Conservation (phyloP, 352 stramenopile species). For the Phytophthora fragariaefolia region DNA sequence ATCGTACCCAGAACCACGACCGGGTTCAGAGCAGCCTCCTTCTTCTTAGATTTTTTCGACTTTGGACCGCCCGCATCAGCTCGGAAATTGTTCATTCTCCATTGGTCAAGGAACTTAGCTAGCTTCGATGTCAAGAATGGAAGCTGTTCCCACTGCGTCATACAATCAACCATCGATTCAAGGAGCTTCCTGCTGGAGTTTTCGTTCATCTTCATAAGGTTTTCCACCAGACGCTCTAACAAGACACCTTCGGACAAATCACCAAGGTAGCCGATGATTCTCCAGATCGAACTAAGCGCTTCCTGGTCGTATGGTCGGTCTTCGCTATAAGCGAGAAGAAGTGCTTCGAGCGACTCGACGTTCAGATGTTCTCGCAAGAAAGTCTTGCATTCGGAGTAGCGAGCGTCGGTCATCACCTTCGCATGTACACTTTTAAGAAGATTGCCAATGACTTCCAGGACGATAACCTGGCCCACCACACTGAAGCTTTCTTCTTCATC, state of each 20-base stretch:
- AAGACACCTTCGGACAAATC: conserved; percentile 65
- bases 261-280: conserved; percentile 72
- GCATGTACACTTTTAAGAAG: conserved; percentile 76
- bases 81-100: conserved; percentile 57
- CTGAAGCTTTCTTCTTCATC: conserved; percentile 77
- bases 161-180: conserved; percentile 82
- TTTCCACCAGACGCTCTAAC: conserved; percentile 64
- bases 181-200: conserved; percentile 75
- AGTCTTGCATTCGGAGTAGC: conserved; percentile 76
- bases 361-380: conserved; percentile 78
- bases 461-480: conserved; percentile 70
- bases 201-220: conserved; percentile 79
- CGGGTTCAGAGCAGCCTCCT: conserved; percentile 47
- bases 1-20: conserved; percentile 67
- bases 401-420: conserved; percentile 73
- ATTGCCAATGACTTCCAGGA: conserved; percentile 76
- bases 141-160: conserved; percentile 79
- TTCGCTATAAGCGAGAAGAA: conserved; percentile 72
- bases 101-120: conserved; percentile 62
- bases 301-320: conserved; percentile 68
- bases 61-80: conserved; percentile 27
- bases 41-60: conserved; percentile 47
- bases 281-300: conserved; percentile 76
- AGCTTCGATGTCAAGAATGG: conserved; percentile 69
- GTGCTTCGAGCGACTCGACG: conserved; percentile 61